Conservation (phyloP, 257 asterid genomes). For the Gentiana dahurica region DNA sequence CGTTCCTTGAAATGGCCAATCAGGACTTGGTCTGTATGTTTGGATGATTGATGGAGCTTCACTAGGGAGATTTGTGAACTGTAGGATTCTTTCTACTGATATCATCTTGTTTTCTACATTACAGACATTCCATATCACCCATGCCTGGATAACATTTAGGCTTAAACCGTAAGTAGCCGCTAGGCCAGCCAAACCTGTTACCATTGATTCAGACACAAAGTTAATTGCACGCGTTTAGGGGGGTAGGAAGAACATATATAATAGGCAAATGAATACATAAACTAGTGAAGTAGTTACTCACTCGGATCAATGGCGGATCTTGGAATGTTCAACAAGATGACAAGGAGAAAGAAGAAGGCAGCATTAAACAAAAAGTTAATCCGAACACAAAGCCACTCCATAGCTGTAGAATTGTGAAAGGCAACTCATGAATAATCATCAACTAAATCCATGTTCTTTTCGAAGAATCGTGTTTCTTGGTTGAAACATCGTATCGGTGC, state of each 20-base stretch:
- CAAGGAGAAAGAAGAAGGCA: slow-evolving; percentile 62
- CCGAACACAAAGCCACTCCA: slow-evolving; percentile 86
- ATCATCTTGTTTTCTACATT: slow-evolving; percentile 81
- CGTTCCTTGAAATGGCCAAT: slow-evolving; percentile 66
- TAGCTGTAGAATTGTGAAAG: slow-evolving; percentile 60
- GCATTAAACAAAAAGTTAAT: slow-evolving; percentile 80
- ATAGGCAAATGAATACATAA: too few relatives aligned
- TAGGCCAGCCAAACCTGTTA: slow-evolving; percentile 73
- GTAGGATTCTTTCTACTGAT: slow-evolving; percentile 68
- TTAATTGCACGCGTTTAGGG: too few relatives aligned
- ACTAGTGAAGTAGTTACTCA: slow-evolving; percentile 18
- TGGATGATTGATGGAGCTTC: slow-evolving; percentile 66
- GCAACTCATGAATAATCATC: slow-evolving; percentile 69
- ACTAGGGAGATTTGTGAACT: slow-evolving; percentile 44
- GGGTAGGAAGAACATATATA: too few relatives aligned
- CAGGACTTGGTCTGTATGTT: slow-evolving; percentile 33
- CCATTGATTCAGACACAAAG: not conserved
- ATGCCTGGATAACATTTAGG: slow-evolving; percentile 69
- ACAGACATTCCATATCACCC: slow-evolving; percentile 34
- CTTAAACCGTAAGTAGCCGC: slow-evolving; percentile 81
- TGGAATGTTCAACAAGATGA: slow-evolving; percentile 67
- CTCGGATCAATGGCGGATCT: slow-evolving; percentile 66
- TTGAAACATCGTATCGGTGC: slow-evolving; percentile 64
- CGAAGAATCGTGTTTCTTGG: slow-evolving; percentile 49
- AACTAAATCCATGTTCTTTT: slow-evolving; percentile 31